These are phyloP conservation scores for Ascoidea rubescens DNA, from an alignment of 805 yeast species.

Conservation along the genomic window DNA sequence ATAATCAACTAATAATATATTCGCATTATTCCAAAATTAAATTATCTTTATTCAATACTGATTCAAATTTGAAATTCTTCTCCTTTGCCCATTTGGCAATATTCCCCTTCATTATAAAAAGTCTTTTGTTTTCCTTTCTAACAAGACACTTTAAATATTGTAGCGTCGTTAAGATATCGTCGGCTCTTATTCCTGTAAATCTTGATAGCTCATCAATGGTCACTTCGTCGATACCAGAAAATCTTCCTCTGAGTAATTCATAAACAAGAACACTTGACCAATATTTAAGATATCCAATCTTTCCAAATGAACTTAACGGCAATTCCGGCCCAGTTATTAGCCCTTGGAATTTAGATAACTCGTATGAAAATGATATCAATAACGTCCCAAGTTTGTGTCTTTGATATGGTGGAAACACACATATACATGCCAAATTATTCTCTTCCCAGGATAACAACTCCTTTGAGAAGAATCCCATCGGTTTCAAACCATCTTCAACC, in stretches of 20 bases:
- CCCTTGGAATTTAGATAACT: slow-evolving; percentile 51
- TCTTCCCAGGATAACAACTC: slow-evolving; percentile 69
- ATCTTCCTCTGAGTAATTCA: slow-evolving; percentile 25
- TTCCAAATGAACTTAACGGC: slow-evolving; percentile 79
- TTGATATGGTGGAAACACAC: slow-evolving; percentile 89
- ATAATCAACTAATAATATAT: neutral
- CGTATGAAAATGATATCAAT: slow-evolving; percentile 74
- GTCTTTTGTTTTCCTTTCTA: neutral
- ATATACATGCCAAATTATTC: slow-evolving; percentile 82
- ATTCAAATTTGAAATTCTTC: neutral
- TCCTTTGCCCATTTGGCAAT: slow-evolving; percentile 1
- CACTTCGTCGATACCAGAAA: slow-evolving; percentile 18
- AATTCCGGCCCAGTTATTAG: slow-evolving; percentile 78
- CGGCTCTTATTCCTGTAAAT: slow-evolving; percentile 49
- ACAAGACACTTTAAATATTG: slow-evolving; percentile 37
- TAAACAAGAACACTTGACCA: slow-evolving; percentile 51
- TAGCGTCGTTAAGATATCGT: slow-evolving; percentile 46
- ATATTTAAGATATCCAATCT: slow-evolving; percentile 51
- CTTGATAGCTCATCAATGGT: slow-evolving; percentile 35
- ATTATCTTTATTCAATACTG: neutral
- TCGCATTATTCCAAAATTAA: neutral
- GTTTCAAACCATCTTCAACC: slow-evolving; percentile 25
- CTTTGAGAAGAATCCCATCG: slow-evolving; percentile 89
- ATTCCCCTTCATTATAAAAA: neutral
- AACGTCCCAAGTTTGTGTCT: slow-evolving; percentile 63